A percentile compares a stretch with the other conserved stretches of the same genome.
Conservation (phyloP, 2,329 filamentous ascomycete genomes). For the Ascochyta viciae-villosae region DNA sequence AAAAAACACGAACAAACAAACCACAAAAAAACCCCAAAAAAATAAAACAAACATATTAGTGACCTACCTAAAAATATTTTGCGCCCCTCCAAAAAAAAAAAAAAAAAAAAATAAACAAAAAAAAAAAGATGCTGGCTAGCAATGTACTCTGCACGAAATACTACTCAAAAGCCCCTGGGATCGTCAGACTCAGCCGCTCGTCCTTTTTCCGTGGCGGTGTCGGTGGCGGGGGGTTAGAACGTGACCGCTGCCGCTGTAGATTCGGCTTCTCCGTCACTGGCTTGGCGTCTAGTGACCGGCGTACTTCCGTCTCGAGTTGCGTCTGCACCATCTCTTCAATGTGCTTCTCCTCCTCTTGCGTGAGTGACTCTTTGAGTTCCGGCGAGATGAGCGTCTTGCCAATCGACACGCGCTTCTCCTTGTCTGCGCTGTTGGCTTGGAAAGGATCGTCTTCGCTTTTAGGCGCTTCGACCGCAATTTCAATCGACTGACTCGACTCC, state of each 20-base stretch:
- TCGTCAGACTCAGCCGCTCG: constrained; percentile 44
- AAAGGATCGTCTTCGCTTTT: constrained; percentile 48
- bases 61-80: too few species aligned
- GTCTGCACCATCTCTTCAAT: constrained; percentile 45
- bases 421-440: constrained; percentile 28
- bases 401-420: constrained; percentile 47
- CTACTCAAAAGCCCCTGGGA: constrained; percentile 42
- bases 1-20: too few species aligned
- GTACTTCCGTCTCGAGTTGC: constrained; percentile 44
- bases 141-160: neutral
- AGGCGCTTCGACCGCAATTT: constrained; percentile 23
- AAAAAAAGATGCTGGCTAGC: neutral
- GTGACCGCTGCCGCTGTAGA: constrained; percentile 32
- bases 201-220: constrained; percentile 39
- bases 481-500: constrained; percentile 30
- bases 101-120: too few species aligned
- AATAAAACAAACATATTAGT: too few species aligned
- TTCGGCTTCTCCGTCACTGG: constrained; percentile 13
- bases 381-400: constrained; percentile 46
- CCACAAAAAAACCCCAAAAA: too few species aligned
- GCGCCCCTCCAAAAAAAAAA: neutral
- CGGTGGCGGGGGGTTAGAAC: constrained; percentile 30
- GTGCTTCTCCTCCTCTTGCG: constrained; percentile 41
- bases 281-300: constrained; percentile 31
- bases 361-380: constrained; percentile 16